Percentiles rank a stretch among this genome's conserved stretches.
Conservation (phyloP, 768 basidiomycete species). For the Imleria badia region DNA sequence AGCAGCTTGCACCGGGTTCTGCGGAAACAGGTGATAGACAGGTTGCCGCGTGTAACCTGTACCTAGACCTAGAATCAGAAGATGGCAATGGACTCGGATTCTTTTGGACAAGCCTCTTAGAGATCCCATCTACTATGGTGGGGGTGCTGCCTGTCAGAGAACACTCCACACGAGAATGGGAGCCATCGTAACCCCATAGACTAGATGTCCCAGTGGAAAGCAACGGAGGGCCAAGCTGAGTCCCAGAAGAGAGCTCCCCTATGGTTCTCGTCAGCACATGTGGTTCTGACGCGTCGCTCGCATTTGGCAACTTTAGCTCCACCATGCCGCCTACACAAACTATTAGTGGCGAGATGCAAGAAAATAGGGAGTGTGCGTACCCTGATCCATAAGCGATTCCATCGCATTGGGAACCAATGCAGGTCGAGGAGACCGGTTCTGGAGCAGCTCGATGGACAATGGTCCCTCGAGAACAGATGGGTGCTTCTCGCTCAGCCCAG, state of each 20-base stretch:
- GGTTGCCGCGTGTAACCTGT: not conserved
- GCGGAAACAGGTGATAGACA: conserved; percentile 1
- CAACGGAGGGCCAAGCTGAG: conserved; percentile 29
- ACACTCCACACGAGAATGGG: not conserved
- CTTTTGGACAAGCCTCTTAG: not conserved
- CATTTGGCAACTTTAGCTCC: conserved; percentile 49
- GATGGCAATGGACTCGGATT: not conserved
- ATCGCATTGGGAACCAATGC: conserved; percentile 41
- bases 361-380: conserved; percentile 25
- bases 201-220: conserved; percentile 5
- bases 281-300: conserved; percentile 30
- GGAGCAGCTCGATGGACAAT: conserved; percentile 26
- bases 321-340: conserved; percentile 49
- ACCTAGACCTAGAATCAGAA: conserved; percentile 4
- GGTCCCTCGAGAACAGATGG: conserved; percentile 25
- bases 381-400: conserved; percentile 68
- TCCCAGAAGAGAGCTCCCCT: conserved; percentile 41
- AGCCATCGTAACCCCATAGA: not conserved
- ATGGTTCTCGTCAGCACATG: conserved; percentile 43
- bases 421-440: conserved; percentile 9
- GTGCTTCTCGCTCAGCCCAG: conserved; percentile 21
- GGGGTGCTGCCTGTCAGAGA: conserved; percentile 1
- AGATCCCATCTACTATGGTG: conserved; percentile 2
- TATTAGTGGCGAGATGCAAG: not conserved
- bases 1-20: conserved; percentile 8